These are phyloP conservation scores for Vachellia collinsii DNA, from an alignment of 306 rosid genomes.

Conservation along the genomic window DNA sequence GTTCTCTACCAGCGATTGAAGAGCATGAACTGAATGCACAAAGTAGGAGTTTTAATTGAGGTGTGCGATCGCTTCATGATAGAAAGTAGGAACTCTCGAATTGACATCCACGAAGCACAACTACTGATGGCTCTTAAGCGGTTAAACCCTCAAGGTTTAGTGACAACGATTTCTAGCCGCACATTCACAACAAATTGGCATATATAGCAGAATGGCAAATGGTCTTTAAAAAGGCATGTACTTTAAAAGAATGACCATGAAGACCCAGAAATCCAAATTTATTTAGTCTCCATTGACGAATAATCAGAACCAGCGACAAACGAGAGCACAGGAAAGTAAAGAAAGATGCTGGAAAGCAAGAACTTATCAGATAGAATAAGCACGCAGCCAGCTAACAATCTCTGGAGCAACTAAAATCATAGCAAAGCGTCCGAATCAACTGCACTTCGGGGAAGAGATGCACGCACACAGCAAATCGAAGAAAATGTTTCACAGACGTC, in stretches of 20 bases:
- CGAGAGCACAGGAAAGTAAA: conserved; percentile 33
- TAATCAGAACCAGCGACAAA: conserved; percentile 37
- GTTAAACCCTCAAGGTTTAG: conserved; percentile 33
- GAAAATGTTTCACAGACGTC: neutral
- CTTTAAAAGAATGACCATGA: neutral
- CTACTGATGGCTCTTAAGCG: conserved; percentile 22
- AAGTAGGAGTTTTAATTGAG: conserved; percentile 7
- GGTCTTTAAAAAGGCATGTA: neutral
- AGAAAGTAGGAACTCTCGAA: conserved; percentile 11
- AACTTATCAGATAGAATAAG: conserved; percentile 26
- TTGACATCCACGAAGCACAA: neutral
- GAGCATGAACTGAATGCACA: conserved; percentile 21
- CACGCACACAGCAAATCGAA: neutral
- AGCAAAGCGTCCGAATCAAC: neutral
- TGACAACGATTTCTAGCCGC: conserved; percentile 31
- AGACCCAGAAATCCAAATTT: conserved; percentile 39
- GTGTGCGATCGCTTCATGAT: neutral
- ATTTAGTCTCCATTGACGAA: conserved; percentile 21
- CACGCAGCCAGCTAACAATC: neutral
- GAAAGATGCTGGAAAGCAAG: neutral
- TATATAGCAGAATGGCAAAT: neutral
- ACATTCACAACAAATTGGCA: neutral
- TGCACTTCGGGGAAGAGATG: neutral
- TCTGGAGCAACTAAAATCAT: conserved; percentile 1
- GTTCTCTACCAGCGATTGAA: neutral